Evolutionary conservation across 257 asterid species (phyloP), one percentile per base, ranked within the genome.

Genomic region (Solanum paucissectum): DNA sequence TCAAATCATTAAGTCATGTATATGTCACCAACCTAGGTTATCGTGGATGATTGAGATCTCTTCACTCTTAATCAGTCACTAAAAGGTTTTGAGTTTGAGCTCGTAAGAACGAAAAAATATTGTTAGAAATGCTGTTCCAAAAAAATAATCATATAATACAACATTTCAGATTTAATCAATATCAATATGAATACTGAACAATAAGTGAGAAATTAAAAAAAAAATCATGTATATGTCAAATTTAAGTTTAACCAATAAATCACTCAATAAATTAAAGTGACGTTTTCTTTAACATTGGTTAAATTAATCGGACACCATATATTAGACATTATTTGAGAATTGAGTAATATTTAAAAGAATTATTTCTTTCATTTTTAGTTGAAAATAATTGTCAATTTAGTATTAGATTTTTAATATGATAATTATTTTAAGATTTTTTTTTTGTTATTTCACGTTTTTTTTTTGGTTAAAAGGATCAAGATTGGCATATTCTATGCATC

Each of bases 181-280:
- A 62, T 20, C 0, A 3, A 58, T 58, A 21, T 58, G 0, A 58
- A 21, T 58, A 58, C 0, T 62, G 6, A 4, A 62, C 16, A 62
- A 0, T 9, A 2, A 62, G 32, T 0, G 16, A 62, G 1, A 62
- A 0, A 23, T n/a, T 52, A 0, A 0, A 10, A 4, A 10, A 4
- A 10, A 62, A 62, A 1, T 0, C 16, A 62, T 2, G 0, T 62
- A 5, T 23, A 62, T 11, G 4, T n/a, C 32, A 62, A n/a, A 62
- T n/a, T 62, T n/a, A n/a, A n/a, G 13, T 62, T 62, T 62, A 23
- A 62, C 16, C 5, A 62, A 23, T 62, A 62, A 62, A 9, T 62
- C 29, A n/a, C 14, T 62, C 71, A 62, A 62, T n/a, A 10, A 62
- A 23, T 62, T 60, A 23, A 62, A 62, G 29, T 62, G 71, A 62